These are phyloP conservation scores for Myriosclerotinia curreyana DNA, from an alignment of 2,329 filamentous ascomycete genomes.

Conservation along the genomic window DNA sequence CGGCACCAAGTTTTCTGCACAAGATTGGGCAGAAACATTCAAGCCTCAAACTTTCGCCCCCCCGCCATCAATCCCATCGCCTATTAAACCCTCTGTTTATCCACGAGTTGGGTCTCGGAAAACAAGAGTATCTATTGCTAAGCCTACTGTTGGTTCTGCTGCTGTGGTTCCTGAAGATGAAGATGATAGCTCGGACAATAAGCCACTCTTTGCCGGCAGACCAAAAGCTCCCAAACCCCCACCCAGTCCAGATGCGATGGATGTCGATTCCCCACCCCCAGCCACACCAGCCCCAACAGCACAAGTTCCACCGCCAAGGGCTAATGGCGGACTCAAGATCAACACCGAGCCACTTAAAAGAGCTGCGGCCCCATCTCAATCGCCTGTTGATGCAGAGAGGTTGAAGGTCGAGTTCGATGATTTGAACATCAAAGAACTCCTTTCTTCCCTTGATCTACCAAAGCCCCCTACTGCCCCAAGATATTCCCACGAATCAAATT, in stretches of 20 bases:
- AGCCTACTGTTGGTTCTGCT: constrained; percentile 35
- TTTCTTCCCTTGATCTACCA: constrained; percentile 51
- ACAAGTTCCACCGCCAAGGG: constrained; percentile 50
- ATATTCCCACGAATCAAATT: constrained; percentile 39
- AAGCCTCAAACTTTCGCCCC: constrained; percentile 38
- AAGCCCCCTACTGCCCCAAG: constrained; percentile 45
- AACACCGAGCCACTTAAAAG: constrained; percentile 53
- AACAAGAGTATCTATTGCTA: constrained; percentile 26
- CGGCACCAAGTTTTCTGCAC: constrained; percentile 36
- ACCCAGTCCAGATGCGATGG: constrained; percentile 58
- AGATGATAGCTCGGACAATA: constrained; percentile 34
- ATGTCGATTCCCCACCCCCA: constrained; percentile 55
- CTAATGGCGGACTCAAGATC: constrained; percentile 50
- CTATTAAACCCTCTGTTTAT: constrained; percentile 20
- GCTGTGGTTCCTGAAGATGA: constrained; percentile 35
- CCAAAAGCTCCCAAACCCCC: constrained; percentile 18
- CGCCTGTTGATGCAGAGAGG: constrained; percentile 29
- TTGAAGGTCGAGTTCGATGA: constrained; percentile 47
- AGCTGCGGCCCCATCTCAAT: constrained; percentile 35
- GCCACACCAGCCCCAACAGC: constrained; percentile 19
- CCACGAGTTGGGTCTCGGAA: constrained; percentile 28
- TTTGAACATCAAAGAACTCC: constrained; percentile 46
- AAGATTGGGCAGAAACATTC: constrained; percentile 38
- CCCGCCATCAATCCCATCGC: constrained; percentile 26
- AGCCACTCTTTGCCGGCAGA: constrained; percentile 39